phyloP scores from a whole-genome alignment of 805 yeast genomes.

The Clavispora carvajalis region DNA sequence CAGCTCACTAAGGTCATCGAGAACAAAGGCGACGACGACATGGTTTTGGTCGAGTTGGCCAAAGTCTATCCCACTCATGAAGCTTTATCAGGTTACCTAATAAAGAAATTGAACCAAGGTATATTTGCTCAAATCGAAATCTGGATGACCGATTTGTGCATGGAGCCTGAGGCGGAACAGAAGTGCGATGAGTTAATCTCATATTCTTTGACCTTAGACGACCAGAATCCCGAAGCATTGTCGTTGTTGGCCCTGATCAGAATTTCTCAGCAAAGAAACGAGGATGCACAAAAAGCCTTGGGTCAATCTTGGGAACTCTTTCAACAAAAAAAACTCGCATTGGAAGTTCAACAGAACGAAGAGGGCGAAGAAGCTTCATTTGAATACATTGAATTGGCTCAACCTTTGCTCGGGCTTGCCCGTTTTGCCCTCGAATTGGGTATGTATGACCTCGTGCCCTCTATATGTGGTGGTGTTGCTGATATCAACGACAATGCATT shows the following conservation, averaged over 20 bases:
- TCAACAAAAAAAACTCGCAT: constrained; percentile 40
- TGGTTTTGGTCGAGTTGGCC: constrained; percentile 21
- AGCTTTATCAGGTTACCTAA: constrained; percentile 27
- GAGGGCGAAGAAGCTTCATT: constrained; percentile 32
- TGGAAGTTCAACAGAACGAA: constrained; percentile 38
- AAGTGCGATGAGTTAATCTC: constrained; percentile 70
- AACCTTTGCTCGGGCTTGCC: constrained; percentile 67
- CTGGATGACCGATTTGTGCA: constrained; percentile 97
- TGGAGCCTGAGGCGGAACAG: constrained; percentile 83
- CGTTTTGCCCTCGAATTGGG: constrained; percentile 78
- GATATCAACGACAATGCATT: constrained; percentile 81
- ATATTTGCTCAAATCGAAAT: constrained; percentile 83
- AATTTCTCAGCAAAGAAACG: constrained; percentile 73
- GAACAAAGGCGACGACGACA: constrained; percentile 19
- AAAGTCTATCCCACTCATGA: constrained; percentile 20
- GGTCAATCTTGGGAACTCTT: constrained; percentile 69
- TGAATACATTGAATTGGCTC: constrained; percentile 61
- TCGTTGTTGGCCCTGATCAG: constrained; percentile 79
- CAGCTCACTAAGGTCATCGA: constrained; percentile 32
- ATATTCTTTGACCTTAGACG: constrained; percentile 57
- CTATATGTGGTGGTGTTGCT: constrained; percentile 60
- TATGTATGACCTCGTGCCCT: constrained; percentile 57
- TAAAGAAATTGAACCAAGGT: constrained; percentile 67
- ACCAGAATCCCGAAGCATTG: constrained; percentile 72
- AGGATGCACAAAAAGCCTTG: constrained; percentile 71